Evolutionary conservation across 106 monocot genomes (phyloP).

Genomic region (Alisma plantagoaquatica): DNA sequence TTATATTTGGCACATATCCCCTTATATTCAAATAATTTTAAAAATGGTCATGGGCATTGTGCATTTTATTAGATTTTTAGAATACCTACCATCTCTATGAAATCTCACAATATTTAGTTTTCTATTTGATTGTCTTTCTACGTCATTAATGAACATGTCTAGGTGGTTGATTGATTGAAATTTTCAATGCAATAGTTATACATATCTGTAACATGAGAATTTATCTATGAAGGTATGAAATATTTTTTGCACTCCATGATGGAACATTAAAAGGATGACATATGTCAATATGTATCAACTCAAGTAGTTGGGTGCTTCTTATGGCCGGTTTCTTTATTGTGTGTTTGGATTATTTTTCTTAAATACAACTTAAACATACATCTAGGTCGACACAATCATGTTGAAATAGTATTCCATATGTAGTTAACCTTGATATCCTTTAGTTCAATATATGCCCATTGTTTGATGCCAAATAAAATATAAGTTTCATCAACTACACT

Average conservation of each 20-base stretch:
- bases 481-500: background rate
- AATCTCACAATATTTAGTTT: constrained; percentile 2
- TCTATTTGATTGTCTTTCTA: background rate
- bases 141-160: background rate
- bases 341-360: background rate
- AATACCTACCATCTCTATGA: background rate
- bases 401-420: background rate
- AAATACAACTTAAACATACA: background rate
- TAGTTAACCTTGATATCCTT: background rate
- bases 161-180: background rate
- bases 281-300: background rate
- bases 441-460: background rate
- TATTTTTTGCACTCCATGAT: background rate
- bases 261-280: background rate
- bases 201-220: background rate
- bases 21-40: background rate
- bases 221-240: background rate
- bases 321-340: background rate
- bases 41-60: background rate
- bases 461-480: background rate
- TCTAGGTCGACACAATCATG: background rate
- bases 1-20: background rate
- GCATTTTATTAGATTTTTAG: background rate
- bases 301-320: background rate
- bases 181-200: background rate